phyloP scores from a whole-genome alignment of 495 filamentous ascomycete species.

The Aspergillus conjunctus region DNA sequence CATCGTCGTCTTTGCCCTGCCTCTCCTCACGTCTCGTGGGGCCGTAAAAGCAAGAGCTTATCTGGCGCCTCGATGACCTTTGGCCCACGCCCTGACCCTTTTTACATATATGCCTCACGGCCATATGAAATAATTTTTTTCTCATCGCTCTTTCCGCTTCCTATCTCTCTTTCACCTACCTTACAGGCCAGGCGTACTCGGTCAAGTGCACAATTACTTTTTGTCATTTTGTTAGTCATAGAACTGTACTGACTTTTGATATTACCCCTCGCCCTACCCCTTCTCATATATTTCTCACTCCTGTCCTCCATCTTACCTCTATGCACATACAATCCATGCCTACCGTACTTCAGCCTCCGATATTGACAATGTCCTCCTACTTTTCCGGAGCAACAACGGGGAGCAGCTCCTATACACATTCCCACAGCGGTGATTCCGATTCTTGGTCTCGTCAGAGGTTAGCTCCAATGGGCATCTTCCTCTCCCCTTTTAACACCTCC shows the following conservation, averaged over 20 bases:
- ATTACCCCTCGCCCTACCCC: constrained; percentile 4
- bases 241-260: not conserved
- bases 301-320: constrained; percentile 23
- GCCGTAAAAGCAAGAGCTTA: constrained; percentile 23
- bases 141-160: constrained; percentile 3
- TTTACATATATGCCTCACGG: constrained; percentile 22
- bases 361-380: constrained; percentile 40
- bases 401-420: constrained; percentile 36
- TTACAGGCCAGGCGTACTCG: constrained; percentile 5
- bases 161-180: constrained; percentile 2
- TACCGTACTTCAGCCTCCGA: constrained; percentile 35
- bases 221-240: constrained; percentile 7
- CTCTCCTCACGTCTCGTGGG: constrained; percentile 20
- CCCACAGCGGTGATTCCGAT: constrained; percentile 40
- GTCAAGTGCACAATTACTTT: constrained; percentile 8
- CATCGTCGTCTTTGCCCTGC: constrained; percentile 8
- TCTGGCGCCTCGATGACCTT: constrained; percentile 22
- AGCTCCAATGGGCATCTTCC: constrained; percentile 33
- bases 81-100: constrained; percentile 19
- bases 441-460: constrained; percentile 47
- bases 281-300: constrained; percentile 11
- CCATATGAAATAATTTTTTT: constrained; percentile 6
- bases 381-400: constrained; percentile 37
- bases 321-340: constrained; percentile 35
- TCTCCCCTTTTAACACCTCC: constrained; percentile 4